Conservation (phyloP, 495 filamentous ascomycete genomes). For the Daldinia decipiens region DNA sequence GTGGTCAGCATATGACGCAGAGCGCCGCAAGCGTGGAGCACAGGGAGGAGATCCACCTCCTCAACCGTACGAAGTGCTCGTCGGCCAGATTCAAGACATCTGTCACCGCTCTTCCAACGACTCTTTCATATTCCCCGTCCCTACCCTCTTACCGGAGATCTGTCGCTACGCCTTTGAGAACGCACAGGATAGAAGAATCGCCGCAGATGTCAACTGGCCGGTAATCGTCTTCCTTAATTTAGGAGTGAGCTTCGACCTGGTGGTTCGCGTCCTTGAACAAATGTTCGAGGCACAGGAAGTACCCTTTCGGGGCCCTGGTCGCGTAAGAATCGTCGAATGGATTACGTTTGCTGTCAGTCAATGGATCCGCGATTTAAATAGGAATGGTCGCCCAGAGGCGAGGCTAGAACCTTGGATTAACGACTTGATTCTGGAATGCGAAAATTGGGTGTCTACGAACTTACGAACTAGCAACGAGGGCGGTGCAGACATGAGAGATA, state of each 20-base stretch:
- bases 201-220: slow-evolving; percentile 74
- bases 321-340: slow-evolving; percentile 56
- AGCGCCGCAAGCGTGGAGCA: slow-evolving; percentile 50
- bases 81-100: slow-evolving; percentile 76
- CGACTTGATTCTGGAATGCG: slow-evolving; percentile 55
- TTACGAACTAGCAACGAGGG: slow-evolving; percentile 38
- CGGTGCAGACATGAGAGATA: slow-evolving; percentile 47
- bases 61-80: slow-evolving; percentile 81
- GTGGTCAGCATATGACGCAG: slow-evolving; percentile 52
- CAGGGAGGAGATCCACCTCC: slow-evolving; percentile 48
- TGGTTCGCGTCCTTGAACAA: slow-evolving; percentile 79
- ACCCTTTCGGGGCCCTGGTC: slow-evolving; percentile 75
- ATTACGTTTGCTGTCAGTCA: slow-evolving; percentile 50
- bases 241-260: slow-evolving; percentile 75
- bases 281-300: slow-evolving; percentile 86
- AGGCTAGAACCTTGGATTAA: slow-evolving; percentile 54
- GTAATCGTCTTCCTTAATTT: slow-evolving; percentile 82
- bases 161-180: slow-evolving; percentile 80
- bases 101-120: slow-evolving; percentile 79
- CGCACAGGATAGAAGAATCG: slow-evolving; percentile 71
- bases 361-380: slow-evolving; percentile 56
- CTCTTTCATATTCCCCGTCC: slow-evolving; percentile 77
- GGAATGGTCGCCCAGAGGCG: slow-evolving; percentile 51
- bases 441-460: slow-evolving; percentile 48
- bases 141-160: slow-evolving; percentile 71